Percentiles rank a stretch among this genome's conserved stretches.
phyloP scores from a whole-genome alignment of 176 grass and related monocot genomes.

The Alopecurus myosuroides region DNA sequence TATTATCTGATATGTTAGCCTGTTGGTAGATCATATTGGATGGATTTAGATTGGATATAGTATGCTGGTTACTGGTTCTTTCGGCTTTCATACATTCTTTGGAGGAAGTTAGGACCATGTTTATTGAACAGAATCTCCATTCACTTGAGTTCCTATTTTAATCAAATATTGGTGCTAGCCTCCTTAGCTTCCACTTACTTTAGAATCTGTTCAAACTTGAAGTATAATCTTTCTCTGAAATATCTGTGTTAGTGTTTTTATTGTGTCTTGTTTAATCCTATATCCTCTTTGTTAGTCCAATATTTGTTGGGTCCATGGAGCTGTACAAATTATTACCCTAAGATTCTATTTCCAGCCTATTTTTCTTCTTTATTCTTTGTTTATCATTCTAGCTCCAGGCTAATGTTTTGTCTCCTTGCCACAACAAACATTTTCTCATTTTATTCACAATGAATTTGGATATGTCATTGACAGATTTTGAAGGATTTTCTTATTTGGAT shows the following conservation, averaged over 20 bases:
- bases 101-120: background rate
- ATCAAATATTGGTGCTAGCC: background rate
- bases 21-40: background rate
- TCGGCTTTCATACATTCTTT: background rate
- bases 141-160: background rate
- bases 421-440: background rate
- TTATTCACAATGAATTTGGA: background rate
- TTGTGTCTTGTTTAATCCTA: background rate
- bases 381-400: background rate
- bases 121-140: background rate
- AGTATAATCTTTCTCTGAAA: background rate
- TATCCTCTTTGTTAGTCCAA: background rate
- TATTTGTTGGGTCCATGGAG: background rate
- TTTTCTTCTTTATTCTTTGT: background rate
- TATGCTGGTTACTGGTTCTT: background rate
- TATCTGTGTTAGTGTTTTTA: background rate
- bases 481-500: conserved; percentile 95
- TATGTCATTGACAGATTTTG: conserved; percentile 62
- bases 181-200: background rate
- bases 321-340: background rate
- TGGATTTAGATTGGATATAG: background rate
- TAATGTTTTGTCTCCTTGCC: background rate
- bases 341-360: background rate
- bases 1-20: background rate
- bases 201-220: background rate